Evolutionary conservation across 2,329 filamentous ascomycete genomes (phyloP).

Genomic region (Sporothrix variecibatus): DNA sequence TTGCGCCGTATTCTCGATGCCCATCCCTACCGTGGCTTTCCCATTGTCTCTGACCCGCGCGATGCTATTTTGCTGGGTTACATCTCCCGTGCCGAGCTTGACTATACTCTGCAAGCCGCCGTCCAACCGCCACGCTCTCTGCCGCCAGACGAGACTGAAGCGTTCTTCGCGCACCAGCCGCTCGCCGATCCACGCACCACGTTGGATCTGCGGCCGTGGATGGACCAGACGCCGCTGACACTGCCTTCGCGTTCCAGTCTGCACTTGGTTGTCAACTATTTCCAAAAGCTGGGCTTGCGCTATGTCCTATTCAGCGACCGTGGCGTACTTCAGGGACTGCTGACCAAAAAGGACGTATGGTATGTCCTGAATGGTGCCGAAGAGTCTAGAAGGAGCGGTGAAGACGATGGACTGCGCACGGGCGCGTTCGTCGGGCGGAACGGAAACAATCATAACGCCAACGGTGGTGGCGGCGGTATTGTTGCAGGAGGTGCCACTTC

Average conservation of each 20-base stretch:
- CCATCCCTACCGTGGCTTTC: constrained; percentile 86
- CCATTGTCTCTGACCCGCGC: constrained; percentile 76
- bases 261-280: constrained; percentile 86
- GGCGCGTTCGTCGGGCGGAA: not conserved
- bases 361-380: constrained; percentile 81
- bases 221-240: constrained; percentile 97
- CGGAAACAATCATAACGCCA: not conserved
- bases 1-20: constrained; percentile 70
- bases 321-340: constrained; percentile 76
- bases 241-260: constrained; percentile 75
- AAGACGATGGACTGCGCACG: constrained; percentile 58
- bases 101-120: constrained; percentile 73
- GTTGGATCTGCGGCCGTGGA: constrained; percentile 92
- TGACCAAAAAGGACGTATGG: constrained; percentile 98
- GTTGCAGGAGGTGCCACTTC: constrained; percentile 19
- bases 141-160: constrained; percentile 70
- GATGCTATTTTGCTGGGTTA: constrained; percentile 85
- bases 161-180: constrained; percentile 78
- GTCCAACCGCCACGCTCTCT: constrained; percentile 59
- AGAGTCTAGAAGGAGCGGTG: constrained; percentile 52
- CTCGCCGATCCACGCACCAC: constrained; percentile 75
- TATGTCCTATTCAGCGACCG: constrained; percentile 87
- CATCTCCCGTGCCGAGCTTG: constrained; percentile 87
- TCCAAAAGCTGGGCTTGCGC: constrained; percentile 87
- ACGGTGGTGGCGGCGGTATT: not conserved